Percentiles rank a stretch among this genome's conserved stretches.
These are phyloP conservation scores for Pichia nakasei DNA, from an alignment of 805 yeast species.

Conservation along the genomic window DNA sequence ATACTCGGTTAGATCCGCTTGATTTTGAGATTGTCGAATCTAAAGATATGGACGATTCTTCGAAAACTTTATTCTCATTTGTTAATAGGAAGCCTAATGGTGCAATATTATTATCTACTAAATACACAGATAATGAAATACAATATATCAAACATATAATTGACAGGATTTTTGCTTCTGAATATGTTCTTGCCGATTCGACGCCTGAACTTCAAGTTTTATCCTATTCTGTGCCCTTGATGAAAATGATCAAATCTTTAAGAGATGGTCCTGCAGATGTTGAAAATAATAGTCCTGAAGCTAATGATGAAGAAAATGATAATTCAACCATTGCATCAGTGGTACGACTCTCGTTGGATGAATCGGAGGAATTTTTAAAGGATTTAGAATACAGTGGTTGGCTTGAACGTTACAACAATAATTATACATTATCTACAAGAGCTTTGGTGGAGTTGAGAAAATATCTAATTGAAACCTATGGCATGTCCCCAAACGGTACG, in stretches of 20 bases:
- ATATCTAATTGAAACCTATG: slow-evolving; percentile 37
- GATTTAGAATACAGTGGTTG: slow-evolving; percentile 43
- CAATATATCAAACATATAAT: slow-evolving; percentile 38
- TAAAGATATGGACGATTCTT: slow-evolving; percentile 26
- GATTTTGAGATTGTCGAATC: slow-evolving; percentile 32
- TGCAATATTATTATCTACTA: slow-evolving; percentile 29
- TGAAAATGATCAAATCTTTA: slow-evolving; percentile 7
- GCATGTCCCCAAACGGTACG: slow-evolving; percentile 28
- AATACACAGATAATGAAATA: slow-evolving; percentile 31
- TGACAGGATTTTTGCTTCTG: slow-evolving; percentile 28
- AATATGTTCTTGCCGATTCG: slow-evolving; percentile 2
- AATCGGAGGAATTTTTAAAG: slow-evolving; percentile 32
- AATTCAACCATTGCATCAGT: slow-evolving; percentile 20
- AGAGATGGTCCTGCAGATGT: slow-evolving; percentile 2
- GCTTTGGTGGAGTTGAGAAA: slow-evolving; percentile 39
- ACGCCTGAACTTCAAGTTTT: background rate
- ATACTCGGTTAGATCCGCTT: slow-evolving; percentile 23
- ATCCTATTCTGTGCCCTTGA: slow-evolving; percentile 8
- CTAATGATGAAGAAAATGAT: background rate
- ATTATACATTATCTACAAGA: slow-evolving; percentile 31
- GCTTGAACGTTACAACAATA: slow-evolving; percentile 33
- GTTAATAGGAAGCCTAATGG: slow-evolving; percentile 35
- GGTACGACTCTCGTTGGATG: slow-evolving; percentile 12
- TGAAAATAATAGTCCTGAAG: background rate
- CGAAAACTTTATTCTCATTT: slow-evolving; percentile 27